These are phyloP conservation scores for Crithidia bombi DNA, from an alignment of 208 protist genomes.

Conservation along the genomic window DNA sequence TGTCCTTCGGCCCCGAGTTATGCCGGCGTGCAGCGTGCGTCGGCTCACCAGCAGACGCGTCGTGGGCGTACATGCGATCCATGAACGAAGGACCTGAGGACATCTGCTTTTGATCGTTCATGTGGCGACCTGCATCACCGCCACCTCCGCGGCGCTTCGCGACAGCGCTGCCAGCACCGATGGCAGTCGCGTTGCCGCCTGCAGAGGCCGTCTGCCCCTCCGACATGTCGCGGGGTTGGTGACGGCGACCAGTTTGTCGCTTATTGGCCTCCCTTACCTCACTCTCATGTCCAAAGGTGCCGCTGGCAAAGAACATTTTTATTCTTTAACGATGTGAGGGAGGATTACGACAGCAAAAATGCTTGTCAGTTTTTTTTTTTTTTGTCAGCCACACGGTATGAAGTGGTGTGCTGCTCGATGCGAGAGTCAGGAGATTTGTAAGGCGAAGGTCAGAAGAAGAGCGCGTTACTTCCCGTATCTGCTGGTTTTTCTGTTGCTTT, in stretches of 20 bases:
- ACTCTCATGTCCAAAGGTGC: conserved; percentile 57
- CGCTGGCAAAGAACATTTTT: conserved; percentile 35
- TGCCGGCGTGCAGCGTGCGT: conserved; percentile 20
- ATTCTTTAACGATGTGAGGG: no score
- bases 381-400: background rate
- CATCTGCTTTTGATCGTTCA: conserved; percentile 44
- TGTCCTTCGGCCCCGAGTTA: conserved; percentile 33
- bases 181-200: background rate
- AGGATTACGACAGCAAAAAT: background rate
- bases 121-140: conserved; percentile 21
- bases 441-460: no score
- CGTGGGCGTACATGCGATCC: conserved; percentile 54
- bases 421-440: no score
- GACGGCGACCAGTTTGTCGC: conserved; percentile 56
- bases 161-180: background rate
- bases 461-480: no score
- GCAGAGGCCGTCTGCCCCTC: conserved; percentile 26
- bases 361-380: background rate
- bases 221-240: conserved; percentile 62
- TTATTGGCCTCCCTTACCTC: conserved; percentile 41
- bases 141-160: background rate
- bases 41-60: conserved; percentile 10
- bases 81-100: conserved; percentile 50
- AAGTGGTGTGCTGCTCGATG: no score
- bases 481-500: no score